These are phyloP conservation scores for Diutina scorzettiae DNA, from an alignment of 1,139 yeast genomes.

Conservation along the genomic window DNA sequence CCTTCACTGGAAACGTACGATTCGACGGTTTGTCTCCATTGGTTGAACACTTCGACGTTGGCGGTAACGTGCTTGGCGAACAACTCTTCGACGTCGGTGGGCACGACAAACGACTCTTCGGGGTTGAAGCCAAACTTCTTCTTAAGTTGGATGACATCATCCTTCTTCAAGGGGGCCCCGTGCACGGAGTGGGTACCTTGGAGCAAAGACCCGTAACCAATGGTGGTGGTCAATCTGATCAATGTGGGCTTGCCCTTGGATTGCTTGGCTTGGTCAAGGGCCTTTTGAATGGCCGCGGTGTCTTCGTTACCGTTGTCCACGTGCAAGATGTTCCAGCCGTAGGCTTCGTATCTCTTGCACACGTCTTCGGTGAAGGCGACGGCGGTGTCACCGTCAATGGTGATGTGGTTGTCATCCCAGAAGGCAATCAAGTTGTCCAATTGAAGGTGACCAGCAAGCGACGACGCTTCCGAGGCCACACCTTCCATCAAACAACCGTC, in stretches of 20 bases:
- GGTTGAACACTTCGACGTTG: conserved; percentile 49
- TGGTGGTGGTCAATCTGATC: conserved; percentile 81
- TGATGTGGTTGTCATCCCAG: conserved; percentile 95
- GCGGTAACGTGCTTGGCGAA: conserved; percentile 47
- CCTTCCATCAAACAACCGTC: conserved; percentile 99
- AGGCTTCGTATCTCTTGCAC: conserved; percentile 70
- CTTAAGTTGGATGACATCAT: conserved; percentile 85
- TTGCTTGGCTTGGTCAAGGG: conserved; percentile 61
- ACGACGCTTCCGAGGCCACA: conserved; percentile 87
- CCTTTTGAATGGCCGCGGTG: conserved; percentile 57
- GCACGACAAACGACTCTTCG: conserved; percentile 64
- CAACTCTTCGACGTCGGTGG: conserved; percentile 70
- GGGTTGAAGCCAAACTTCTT: conserved; percentile 83
- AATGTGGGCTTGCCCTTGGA: conserved; percentile 75
- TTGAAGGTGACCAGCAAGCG: conserved; percentile 94
- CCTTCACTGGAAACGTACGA: conserved; percentile 65
- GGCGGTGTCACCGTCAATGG: conserved; percentile 90
- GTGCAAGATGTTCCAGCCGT: conserved; percentile 86
- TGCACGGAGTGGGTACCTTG: conserved; percentile 91
- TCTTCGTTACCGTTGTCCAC: conserved; percentile 80
- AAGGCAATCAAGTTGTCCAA: conserved; percentile 89
- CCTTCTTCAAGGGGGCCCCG: conserved; percentile 94
- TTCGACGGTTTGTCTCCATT: conserved; percentile 61
- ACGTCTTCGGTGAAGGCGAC: conserved; percentile 96
- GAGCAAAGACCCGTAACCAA: conserved; percentile 85